Percentiles rank a stretch among this genome's conserved stretches.
Conservation (phyloP, 441 rosid genomes). For the Euphorbia schlechtendalii region DNA sequence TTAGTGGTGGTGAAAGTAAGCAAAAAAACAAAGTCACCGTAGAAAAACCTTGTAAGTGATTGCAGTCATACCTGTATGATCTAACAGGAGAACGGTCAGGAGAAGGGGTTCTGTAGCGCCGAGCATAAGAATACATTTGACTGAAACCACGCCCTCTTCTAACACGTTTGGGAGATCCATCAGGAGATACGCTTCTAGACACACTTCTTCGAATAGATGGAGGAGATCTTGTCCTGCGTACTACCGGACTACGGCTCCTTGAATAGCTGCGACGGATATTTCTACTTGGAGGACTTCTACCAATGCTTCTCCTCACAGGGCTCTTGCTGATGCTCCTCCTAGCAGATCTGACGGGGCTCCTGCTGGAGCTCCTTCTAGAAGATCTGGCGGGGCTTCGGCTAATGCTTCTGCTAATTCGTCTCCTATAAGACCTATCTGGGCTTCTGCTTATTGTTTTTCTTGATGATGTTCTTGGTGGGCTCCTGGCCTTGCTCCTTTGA, state of each 20-base stretch:
- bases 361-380: background rate
- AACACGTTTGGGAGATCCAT: conserved; percentile 66
- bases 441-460: conserved; percentile 19
- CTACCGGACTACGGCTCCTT: conserved; percentile 49
- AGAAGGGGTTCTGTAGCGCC: conserved; percentile 78
- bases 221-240: conserved; percentile 54
- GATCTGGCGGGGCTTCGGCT: no score
- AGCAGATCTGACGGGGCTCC: conserved; percentile 25
- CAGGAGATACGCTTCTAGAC: conserved; percentile 84
- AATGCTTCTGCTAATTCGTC: background rate
- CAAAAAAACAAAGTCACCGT: no score
- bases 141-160: conserved; percentile 96
- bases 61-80: conserved; percentile 55
- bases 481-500: conserved; percentile 43
- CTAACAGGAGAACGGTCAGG: conserved; percentile 79
- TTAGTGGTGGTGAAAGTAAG: no score
- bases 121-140: conserved; percentile 81
- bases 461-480: conserved; percentile 37
- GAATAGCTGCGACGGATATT: conserved; percentile 49
- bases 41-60: no score
- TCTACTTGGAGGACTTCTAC: conserved; percentile 55
- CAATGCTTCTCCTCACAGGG: conserved; percentile 35
- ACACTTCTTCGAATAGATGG: conserved; percentile 51
- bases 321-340: conserved; percentile 32
- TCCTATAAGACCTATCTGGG: conserved; percentile 16